phyloP scores from a whole-genome alignment of 2,329 filamentous ascomycete genomes.

The Trichoderma simmonsii region DNA sequence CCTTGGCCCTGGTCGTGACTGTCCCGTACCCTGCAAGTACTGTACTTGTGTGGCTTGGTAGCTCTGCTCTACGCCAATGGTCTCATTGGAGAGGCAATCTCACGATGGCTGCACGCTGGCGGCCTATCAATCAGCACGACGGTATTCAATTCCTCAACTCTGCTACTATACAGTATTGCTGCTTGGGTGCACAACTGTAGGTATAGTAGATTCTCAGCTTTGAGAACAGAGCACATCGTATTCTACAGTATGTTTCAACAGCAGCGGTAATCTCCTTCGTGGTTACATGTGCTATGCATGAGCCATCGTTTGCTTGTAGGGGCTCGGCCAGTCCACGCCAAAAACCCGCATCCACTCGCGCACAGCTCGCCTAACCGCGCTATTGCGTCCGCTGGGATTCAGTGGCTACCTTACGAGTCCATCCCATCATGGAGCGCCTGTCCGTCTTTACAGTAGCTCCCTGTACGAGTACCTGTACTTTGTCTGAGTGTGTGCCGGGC shows the following conservation, averaged over 20 bases:
- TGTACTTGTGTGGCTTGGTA: not conserved
- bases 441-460: too few relatives aligned
- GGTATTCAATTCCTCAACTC: not conserved
- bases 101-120: constrained; percentile 1
- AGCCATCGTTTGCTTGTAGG: not conserved
- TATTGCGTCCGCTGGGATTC: not conserved
- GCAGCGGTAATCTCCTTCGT: not conserved
- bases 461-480: not conserved
- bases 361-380: constrained; percentile 8
- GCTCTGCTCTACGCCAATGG: not conserved
- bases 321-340: constrained; percentile 7
- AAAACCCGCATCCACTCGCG: not conserved
- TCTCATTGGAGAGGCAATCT: not conserved
- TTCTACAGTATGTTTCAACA: not conserved
- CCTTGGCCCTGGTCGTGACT: not conserved
- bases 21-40: not conserved
- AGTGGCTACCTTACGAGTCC: not conserved
- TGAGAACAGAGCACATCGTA: not conserved
- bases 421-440: not conserved
- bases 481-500: not conserved
- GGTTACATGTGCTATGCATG: not conserved
- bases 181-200: not conserved
- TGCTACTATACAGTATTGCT: not conserved
- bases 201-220: not conserved
- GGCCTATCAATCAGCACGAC: not conserved